Evolutionary conservation across 2,329 filamentous ascomycete genomes (phyloP).

Genomic region (Ophiostoma australiae): DNA sequence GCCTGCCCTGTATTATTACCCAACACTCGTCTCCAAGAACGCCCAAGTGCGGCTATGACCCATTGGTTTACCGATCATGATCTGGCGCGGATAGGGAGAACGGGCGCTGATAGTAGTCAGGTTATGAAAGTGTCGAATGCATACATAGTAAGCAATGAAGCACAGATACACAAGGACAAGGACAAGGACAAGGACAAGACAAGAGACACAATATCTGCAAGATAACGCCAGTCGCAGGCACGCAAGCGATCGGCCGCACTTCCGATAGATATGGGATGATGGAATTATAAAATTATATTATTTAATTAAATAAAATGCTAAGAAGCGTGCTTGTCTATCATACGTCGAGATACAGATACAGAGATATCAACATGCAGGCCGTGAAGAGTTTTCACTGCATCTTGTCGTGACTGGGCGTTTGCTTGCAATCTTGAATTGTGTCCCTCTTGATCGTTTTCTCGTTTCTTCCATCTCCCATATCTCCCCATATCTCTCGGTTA

Average conservation of each 20-base stretch:
- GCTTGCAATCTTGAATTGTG: not conserved
- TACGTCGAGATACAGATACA: slow-evolving; percentile 14
- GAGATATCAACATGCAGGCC: slow-evolving; percentile 17
- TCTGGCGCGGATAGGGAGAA: not conserved
- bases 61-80: not conserved
- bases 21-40: not conserved
- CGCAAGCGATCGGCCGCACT: not conserved
- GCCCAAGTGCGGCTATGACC: not conserved
- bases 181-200: not conserved
- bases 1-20: not conserved
- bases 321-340: not conserved
- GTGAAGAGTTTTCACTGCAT: slow-evolving; percentile 15
- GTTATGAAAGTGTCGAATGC: not conserved
- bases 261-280: not conserved
- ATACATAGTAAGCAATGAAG: not conserved
- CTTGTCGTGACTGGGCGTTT: not conserved
- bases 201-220: not conserved
- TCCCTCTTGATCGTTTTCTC: not conserved
- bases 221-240: not conserved
- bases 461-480: not conserved
- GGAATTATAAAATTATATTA: not conserved
- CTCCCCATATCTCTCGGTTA: not conserved
- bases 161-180: not conserved
- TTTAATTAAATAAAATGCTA: not conserved
- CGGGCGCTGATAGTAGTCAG: not conserved